Conservation (phyloP, 768 basidiomycete species). For the Boletus sensibilis region DNA sequence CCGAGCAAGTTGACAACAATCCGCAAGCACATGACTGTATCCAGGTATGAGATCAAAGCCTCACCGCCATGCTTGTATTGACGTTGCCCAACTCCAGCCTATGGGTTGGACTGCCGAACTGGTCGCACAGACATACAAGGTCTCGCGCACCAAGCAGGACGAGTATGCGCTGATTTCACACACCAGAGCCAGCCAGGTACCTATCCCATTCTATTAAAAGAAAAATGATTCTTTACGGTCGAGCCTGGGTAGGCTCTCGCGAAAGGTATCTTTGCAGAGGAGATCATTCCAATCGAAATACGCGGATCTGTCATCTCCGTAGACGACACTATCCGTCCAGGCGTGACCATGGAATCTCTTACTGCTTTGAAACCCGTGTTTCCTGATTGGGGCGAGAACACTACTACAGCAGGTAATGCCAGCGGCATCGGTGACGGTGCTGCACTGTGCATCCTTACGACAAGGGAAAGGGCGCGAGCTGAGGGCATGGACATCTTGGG, state of each 20-base stretch:
- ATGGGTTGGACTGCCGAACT: slow-evolving; percentile 97
- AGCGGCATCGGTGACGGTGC: slow-evolving; percentile 94
- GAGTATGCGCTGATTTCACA: slow-evolving; percentile 88
- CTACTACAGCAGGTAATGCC: slow-evolving; percentile 82
- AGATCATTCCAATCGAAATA: slow-evolving; percentile 86
- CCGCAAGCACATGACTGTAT: slow-evolving; percentile 73
- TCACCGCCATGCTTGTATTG: background rate
- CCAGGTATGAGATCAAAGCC: slow-evolving; percentile 39
- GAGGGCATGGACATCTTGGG: slow-evolving; percentile 79
- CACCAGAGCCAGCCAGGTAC: slow-evolving; percentile 68
- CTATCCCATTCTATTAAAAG: background rate
- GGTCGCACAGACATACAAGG: slow-evolving; percentile 77
- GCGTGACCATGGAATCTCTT: slow-evolving; percentile 77
- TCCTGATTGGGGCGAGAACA: slow-evolving; percentile 67
- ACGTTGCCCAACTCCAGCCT: slow-evolving; percentile 45
- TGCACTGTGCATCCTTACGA: slow-evolving; percentile 77
- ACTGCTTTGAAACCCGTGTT: slow-evolving; percentile 84
- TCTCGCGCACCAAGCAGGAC: slow-evolving; percentile 83
- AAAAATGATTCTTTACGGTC: background rate
- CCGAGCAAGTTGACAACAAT: slow-evolving; percentile 54
- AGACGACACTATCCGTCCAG: slow-evolving; percentile 87
- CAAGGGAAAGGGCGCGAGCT: slow-evolving; percentile 71
- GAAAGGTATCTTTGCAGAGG: slow-evolving; percentile 74
- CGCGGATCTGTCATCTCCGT: slow-evolving; percentile 62
- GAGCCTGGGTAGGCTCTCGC: slow-evolving; percentile 50